Base-by-base conservation (phyloP, 1,284 basidiomycete genomes). In the Ceratobasidium sp. region DNA sequence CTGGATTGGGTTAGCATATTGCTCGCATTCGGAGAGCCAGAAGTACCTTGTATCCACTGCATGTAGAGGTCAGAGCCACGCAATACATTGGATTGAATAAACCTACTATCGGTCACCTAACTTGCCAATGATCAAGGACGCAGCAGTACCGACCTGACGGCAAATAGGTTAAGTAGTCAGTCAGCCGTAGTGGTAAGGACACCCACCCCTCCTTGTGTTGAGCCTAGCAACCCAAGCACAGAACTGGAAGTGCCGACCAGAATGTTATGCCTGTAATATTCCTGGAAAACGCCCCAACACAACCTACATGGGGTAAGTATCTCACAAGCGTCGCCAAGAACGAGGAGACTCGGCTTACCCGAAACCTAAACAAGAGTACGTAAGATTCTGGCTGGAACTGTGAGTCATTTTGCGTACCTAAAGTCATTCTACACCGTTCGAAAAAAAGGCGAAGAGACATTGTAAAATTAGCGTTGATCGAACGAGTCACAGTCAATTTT, bases 211-310 rank as follows among this genome's bases (percentile, higher is more conserved):
- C 74, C 76, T 45, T 77, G 71, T 5, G 74, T 72, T 0, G 76
- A 73, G 14, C 77, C 77, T 0, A 78, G 59, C 6, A 77, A 44
- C 54, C 76, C 75, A 9, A 78, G 50, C 17, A 74, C 73, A 9
- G 77, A 74, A 48, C 73, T 71, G 4, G 66, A 62, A 36, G 71
- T 74, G 8, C 71, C 75, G 22, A 71, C 73, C 41, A 78, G 63
- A 2, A 76, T 65, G 56, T 77, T 44, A 14, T 73, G 48, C 41
- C 48, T 64, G 59, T 77, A 78, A 51, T 75, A 77, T 17, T 71
- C 67, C 60, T 77, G 76, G 63, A 78, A 78, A 2, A 78, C 77
- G 8, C 77, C 77, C 76, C 76, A 78, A 19, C 73, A 72, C 22
- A 78, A 64, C 31, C 71, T 63, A 27, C 62, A 75, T 31, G 11